These are phyloP conservation scores for Globisporangium canariense DNA, from an alignment of 352 stramenopile species.

Conservation along the genomic window DNA sequence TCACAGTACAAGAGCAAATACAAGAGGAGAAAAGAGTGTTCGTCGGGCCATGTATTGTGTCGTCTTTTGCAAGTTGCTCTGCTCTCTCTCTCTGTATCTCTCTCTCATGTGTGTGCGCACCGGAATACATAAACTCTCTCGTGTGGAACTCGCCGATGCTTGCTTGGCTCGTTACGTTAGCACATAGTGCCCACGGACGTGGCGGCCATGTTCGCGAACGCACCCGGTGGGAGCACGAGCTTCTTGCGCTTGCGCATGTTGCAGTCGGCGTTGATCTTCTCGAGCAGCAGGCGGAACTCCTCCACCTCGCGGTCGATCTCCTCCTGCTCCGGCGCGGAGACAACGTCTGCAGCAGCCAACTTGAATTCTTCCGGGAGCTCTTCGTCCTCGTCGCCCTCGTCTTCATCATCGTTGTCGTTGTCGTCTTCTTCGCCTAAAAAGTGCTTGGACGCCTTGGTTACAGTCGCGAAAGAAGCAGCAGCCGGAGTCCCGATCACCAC, in stretches of 20 bases:
- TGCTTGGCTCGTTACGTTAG: background rate
- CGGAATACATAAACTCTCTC: background rate
- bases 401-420: constrained; percentile 15
- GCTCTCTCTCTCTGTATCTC: background rate
- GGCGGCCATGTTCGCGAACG: constrained; percentile 32
- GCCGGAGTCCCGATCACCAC: background rate
- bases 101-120: background rate
- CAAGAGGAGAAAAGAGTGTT: no score
- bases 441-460: constrained; percentile 9
- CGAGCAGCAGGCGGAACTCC: constrained; percentile 62
- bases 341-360: constrained; percentile 17
- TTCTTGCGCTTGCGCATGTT: constrained; percentile 56
- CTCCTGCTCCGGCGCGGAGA: constrained; percentile 36
- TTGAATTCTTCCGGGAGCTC: constrained; percentile 11
- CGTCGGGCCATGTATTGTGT: background rate
- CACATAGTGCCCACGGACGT: constrained; percentile 16
- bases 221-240: constrained; percentile 63
- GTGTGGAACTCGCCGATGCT: background rate
- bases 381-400: constrained; percentile 3
- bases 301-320: constrained; percentile 76
- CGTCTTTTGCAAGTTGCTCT: background rate
- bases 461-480: background rate
- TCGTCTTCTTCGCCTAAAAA: constrained; percentile 8
- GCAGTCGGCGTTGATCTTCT: constrained; percentile 66
- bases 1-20: no score